Evolutionary conservation across 805 yeast species (phyloP).

Genomic region (Lipomyces spencermartinsiae): DNA sequence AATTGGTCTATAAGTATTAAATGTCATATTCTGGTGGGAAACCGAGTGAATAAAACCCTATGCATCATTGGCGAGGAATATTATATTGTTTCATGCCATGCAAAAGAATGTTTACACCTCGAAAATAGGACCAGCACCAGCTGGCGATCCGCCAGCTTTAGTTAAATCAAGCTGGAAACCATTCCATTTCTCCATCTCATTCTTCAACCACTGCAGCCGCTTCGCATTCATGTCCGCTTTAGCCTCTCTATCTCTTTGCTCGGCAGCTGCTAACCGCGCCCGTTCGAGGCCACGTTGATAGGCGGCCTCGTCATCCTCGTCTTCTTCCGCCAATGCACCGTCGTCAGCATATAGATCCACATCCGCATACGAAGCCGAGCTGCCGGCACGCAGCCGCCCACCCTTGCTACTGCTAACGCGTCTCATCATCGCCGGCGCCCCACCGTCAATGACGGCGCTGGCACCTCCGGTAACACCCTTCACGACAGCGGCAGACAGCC

Average conservation of each 20-base stretch:
- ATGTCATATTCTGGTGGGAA: background rate
- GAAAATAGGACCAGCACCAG: constrained; percentile 32
- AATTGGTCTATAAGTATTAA: background rate
- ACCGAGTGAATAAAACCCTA: background rate
- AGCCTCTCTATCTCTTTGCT: constrained; percentile 5
- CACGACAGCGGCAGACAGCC: constrained; percentile 36
- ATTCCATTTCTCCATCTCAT: constrained; percentile 35
- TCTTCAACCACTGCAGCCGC: constrained; percentile 27
- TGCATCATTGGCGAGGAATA: background rate
- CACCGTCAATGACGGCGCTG: constrained; percentile 32
- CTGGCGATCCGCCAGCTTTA: constrained; percentile 25
- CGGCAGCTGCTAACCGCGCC: constrained; percentile 13
- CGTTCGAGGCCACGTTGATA: constrained; percentile 21
- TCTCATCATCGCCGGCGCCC: constrained; percentile 14
- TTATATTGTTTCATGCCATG: background rate
- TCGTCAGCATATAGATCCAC: constrained; percentile 34
- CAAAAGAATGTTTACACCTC: constrained; percentile 21
- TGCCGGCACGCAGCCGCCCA: constrained; percentile 13
- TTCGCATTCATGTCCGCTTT: constrained; percentile 13
- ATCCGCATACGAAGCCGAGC: constrained; percentile 31
- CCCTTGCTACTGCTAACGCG: constrained; percentile 3
- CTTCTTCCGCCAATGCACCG: constrained; percentile 24
- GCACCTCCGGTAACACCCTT: constrained; percentile 37
- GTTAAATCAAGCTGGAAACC: constrained; percentile 32
- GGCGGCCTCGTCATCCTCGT: constrained; percentile 23